A percentile compares a stretch with the other conserved stretches of the same genome.
phyloP scores from a whole-genome alignment of 495 filamentous ascomycete genomes.

The Podospora australis region DNA sequence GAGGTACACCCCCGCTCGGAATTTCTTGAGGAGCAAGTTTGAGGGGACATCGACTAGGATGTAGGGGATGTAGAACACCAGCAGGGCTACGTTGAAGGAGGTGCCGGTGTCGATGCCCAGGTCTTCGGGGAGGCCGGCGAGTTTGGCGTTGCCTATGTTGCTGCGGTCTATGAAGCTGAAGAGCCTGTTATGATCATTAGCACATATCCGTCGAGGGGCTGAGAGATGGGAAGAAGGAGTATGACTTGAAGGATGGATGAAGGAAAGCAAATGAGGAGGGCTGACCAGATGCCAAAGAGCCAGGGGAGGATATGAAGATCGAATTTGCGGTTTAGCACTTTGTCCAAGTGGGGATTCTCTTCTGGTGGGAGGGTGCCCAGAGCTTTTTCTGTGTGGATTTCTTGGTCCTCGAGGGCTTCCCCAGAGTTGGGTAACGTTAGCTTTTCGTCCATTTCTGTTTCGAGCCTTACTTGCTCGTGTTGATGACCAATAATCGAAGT shows the following conservation, averaged over 20 bases:
- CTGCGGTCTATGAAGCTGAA: conserved; percentile 48
- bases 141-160: conserved; percentile 47
- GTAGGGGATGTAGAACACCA: conserved; percentile 47
- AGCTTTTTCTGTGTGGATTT: conserved; percentile 7
- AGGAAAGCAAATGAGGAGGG: neutral
- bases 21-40: conserved; percentile 57
- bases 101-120: conserved; percentile 34
- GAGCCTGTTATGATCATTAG: conserved; percentile 17
- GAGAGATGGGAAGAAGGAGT: neutral
- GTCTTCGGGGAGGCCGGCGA: conserved; percentile 37
- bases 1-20: conserved; percentile 51
- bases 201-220: neutral
- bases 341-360: conserved; percentile 12
- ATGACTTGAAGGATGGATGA: neutral
- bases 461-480: no score
- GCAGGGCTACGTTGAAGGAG: conserved; percentile 39
- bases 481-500: no score
- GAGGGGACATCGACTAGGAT: conserved; percentile 46
- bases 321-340: conserved; percentile 17
- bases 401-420: no score
- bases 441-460: no score
- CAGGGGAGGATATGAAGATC: conserved; percentile 41
- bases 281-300: conserved; percentile 43
- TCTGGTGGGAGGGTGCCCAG: neutral
- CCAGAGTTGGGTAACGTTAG: no score